Evolutionary conservation across 129 eudicot genomes (phyloP).

Genomic region (Saposhnikovia divaricata): DNA sequence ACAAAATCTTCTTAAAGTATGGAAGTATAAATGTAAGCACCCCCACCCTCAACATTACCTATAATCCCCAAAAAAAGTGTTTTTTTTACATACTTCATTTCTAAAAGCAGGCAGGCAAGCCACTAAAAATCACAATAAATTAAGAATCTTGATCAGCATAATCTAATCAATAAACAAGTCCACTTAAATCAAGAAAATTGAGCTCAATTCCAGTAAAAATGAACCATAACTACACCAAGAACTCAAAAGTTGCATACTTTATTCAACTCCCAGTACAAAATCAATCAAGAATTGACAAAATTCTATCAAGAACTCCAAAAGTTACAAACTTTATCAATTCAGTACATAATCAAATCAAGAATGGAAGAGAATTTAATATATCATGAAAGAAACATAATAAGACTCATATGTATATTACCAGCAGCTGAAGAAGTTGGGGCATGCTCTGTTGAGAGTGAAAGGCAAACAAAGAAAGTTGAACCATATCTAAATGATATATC

Average conservation of each 20-base stretch:
- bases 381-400: neutral
- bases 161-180: neutral
- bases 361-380: neutral
- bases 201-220: neutral
- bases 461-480: conserved; percentile 11
- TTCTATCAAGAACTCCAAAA: neutral
- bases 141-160: neutral
- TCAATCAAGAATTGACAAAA: too few relatives aligned
- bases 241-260: neutral
- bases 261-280: neutral
- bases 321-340: neutral
- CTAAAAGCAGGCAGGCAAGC: neutral
- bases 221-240: neutral
- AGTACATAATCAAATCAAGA: neutral
- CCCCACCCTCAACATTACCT: neutral
- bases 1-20: neutral
- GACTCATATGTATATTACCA: conserved; percentile 21
- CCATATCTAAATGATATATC: neutral
- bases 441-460: conserved; percentile 12
- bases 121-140: neutral
- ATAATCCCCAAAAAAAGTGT: neutral
- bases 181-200: neutral
- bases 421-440: conserved; percentile 14
- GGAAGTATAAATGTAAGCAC: neutral
- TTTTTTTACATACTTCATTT: neutral